These are phyloP conservation scores for Volutella citrinella DNA, from an alignment of 2,329 filamentous ascomycete species.

Conservation along the genomic window DNA sequence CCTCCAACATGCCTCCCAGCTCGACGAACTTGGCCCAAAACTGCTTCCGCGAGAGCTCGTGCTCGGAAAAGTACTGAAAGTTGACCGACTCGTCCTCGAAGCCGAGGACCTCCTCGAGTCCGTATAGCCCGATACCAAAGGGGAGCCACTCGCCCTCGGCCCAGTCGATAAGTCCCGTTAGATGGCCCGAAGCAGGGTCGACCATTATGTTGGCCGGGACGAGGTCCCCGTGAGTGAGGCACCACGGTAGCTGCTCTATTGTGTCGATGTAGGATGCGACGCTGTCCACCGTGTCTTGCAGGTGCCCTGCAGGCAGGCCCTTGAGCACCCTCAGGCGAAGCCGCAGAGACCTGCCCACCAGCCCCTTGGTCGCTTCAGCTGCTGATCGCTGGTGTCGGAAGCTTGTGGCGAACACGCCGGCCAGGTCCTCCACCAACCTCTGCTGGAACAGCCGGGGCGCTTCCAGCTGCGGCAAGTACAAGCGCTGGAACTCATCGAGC, in stretches of 20 bases:
- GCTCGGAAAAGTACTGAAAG: slow-evolving; percentile 44
- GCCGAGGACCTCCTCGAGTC: slow-evolving; percentile 58
- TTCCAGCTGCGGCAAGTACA: slow-evolving; percentile 5
- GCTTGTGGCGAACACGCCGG: slow-evolving; percentile 36
- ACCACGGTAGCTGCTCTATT: slow-evolving; percentile 48
- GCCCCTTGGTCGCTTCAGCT: slow-evolving; percentile 20
- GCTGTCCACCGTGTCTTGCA: slow-evolving; percentile 23
- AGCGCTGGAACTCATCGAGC: slow-evolving; percentile 30
- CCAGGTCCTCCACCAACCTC: slow-evolving; percentile 39
- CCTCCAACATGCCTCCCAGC: slow-evolving; percentile 21
- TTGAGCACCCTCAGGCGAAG: slow-evolving; percentile 38
- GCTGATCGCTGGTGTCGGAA: slow-evolving; percentile 26
- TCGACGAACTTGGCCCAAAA: slow-evolving; percentile 49
- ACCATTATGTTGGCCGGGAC: slow-evolving; percentile 57
- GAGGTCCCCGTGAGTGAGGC: slow-evolving; percentile 60
- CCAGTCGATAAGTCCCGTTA: slow-evolving; percentile 62
- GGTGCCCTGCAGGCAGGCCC: slow-evolving; percentile 32
- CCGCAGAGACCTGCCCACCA: slow-evolving; percentile 39
- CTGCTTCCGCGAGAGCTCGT: slow-evolving; percentile 36
- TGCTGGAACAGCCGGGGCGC: slow-evolving; percentile 13
- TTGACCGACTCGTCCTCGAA: slow-evolving; percentile 31
- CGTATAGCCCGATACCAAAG: slow-evolving; percentile 58
- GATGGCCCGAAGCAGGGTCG: slow-evolving; percentile 35
- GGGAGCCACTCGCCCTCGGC: slow-evolving; percentile 60
- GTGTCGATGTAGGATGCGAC: slow-evolving; percentile 27